Percentiles rank a stretch among this genome's conserved stretches.
These are phyloP conservation scores for Claviceps sp. DNA, from an alignment of 2,329 filamentous ascomycete genomes.

Conservation along the genomic window DNA sequence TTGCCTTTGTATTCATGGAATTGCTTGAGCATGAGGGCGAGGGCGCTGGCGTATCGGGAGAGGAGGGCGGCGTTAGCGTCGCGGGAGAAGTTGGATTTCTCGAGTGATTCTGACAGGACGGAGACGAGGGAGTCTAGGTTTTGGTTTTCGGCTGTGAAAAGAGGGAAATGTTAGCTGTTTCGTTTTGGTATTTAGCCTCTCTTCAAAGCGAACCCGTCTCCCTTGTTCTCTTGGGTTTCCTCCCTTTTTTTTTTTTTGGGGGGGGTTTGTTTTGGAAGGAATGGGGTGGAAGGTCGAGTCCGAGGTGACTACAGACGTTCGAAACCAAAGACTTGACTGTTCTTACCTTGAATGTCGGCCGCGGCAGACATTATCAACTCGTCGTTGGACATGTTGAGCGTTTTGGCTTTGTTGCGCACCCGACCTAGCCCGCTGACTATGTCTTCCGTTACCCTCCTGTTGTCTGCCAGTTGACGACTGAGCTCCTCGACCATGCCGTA, in stretches of 20 bases:
- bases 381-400: conserved; percentile 40
- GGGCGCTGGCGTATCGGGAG: conserved; percentile 42
- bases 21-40: conserved; percentile 46
- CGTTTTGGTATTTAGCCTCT: background rate
- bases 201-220: background rate
- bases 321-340: background rate
- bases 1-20: conserved; percentile 54
- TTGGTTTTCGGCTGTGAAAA: conserved; percentile 35
- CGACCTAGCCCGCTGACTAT: conserved; percentile 50
- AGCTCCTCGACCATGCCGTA: conserved; percentile 56
- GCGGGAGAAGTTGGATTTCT: conserved; percentile 45
- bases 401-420: conserved; percentile 43
- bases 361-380: conserved; percentile 42
- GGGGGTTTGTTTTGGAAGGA: too few species aligned
- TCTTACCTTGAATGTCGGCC: conserved; percentile 42
- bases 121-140: conserved; percentile 50
- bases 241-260: background rate
- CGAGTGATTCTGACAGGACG: conserved; percentile 46
- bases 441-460: conserved; percentile 46
- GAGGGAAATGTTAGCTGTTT: background rate
- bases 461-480: conserved; percentile 48
- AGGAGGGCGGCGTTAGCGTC: conserved; percentile 48
- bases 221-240: background rate
- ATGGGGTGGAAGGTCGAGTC: too few species aligned
- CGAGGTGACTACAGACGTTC: too few species aligned